Evolutionary conservation across 176 grass and related monocot genomes (phyloP), one percentile per base, ranked within the genome.

Genomic region (Triticum dicoccoides): DNA sequence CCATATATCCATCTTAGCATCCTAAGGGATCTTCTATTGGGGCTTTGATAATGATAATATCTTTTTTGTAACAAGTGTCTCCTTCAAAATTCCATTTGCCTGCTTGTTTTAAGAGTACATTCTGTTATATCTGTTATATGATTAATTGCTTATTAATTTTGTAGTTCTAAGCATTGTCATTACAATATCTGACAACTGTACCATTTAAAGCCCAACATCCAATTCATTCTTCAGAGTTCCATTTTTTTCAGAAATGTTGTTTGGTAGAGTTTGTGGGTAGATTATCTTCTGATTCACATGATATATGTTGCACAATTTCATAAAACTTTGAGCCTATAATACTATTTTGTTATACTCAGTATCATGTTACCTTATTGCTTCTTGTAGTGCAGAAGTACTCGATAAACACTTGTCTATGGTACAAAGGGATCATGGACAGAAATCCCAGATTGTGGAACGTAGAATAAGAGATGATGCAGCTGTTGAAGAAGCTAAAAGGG

Each of bases 391-490:
- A 85, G 92, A 98, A 86, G 82, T 92, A 73, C 86, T 98, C 24
- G 94, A 98, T 92, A 92, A 79, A 83, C 94, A 98, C 81, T 86
- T 98, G 62, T 98, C 88, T 18, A 82, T 86, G 14, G 78, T 98
- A 24, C 90, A 94, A 94, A 95, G 83, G 79, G 94, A 96, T 86
- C 88, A 96, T 86, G 94, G 94, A 82, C 94, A 98, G 79, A 92
- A 86, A 89, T 94, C 94, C 45, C 90, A 90, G 78, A 94, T 94
- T 73, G 86, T 94, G 41, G 94, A 98, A 87, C 87, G 90, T 62
- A 90, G 86, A 94, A 92, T 98, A 91, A 98, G 85, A 87, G 92
- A 96, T 90, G 94, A 96, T 84, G 93, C 97, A 65, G 88, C 93
- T 88, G 52, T 92, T 92, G 94, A 92, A 86, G 92, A 98, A 86